These are phyloP conservation scores for Tetrahymena thermophila DNA, from an alignment of 73 alveolate species.

Conservation along the genomic window DNA sequence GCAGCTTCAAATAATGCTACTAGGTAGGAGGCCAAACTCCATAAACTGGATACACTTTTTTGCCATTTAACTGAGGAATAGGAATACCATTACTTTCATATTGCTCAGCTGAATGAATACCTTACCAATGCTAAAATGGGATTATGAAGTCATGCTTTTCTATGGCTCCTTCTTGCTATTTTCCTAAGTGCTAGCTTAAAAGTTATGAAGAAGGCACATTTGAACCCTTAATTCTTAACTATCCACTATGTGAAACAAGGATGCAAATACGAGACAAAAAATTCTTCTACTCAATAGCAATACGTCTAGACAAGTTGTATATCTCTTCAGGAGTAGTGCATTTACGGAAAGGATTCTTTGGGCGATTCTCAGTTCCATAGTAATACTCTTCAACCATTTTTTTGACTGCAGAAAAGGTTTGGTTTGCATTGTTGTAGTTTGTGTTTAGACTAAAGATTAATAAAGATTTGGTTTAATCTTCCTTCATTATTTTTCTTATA, in stretches of 20 bases:
- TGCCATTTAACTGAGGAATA: constrained; percentile 18
- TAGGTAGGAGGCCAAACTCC: constrained; percentile 56
- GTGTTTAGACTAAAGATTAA: not conserved
- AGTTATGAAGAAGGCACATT: not conserved
- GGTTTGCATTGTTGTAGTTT: constrained; percentile 16
- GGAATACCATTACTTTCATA: constrained; percentile 34
- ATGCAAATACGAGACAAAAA: constrained; percentile 17
- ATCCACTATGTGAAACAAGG: constrained; percentile 19
- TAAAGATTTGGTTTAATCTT: not conserved
- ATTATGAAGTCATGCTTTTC: constrained; percentile 18
- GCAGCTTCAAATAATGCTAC: constrained; percentile 13
- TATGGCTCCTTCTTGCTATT: not conserved
- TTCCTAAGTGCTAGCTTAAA: constrained; percentile 9
- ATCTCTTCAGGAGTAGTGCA: constrained; percentile 24
- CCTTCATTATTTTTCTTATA: not conserved
- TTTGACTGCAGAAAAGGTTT: constrained; percentile 13
- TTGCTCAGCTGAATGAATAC: constrained; percentile 19
- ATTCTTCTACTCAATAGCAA: constrained; percentile 7
- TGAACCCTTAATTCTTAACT: constrained; percentile 20
- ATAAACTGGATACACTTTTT: constrained; percentile 43
- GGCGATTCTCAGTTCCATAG: constrained; percentile 29
- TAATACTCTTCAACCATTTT: constrained; percentile 5
- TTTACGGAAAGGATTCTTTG: constrained; percentile 21
- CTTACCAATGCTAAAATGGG: constrained; percentile 21
- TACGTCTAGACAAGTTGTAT: constrained; percentile 16